Conservation (phyloP, 441 rosid species). For the Mallotus japonicus region DNA sequence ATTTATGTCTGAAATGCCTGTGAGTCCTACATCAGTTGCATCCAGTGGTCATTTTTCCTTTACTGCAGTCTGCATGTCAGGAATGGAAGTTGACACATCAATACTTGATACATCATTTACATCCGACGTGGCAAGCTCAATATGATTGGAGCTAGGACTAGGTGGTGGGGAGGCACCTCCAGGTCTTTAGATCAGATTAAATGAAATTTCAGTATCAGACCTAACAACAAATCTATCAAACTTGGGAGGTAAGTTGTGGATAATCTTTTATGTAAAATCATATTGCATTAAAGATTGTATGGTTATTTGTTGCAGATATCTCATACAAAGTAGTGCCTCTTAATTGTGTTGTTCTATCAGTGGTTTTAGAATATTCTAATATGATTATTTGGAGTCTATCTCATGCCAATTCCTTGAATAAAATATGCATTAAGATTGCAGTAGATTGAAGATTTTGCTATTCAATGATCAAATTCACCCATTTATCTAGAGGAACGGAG, state of each 20-base stretch:
- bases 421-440: background rate
- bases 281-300: background rate
- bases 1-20: slow-evolving; percentile 80
- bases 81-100: slow-evolving; percentile 86
- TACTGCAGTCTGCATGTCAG: slow-evolving; percentile 77
- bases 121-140: slow-evolving; percentile 81
- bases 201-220: slow-evolving; percentile 91
- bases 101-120: slow-evolving; percentile 89
- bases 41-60: slow-evolving; percentile 91
- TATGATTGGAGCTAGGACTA: slow-evolving; percentile 76
- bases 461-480: background rate
- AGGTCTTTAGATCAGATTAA: slow-evolving; percentile 86
- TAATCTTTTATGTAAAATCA: background rate
- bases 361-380: background rate
- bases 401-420: background rate
- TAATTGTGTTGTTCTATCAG: background rate
- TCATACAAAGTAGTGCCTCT: background rate
- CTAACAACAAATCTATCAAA: slow-evolving; percentile 87
- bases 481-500: background rate
- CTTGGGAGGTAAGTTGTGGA: slow-evolving; percentile 69
- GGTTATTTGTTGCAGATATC: background rate
- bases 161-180: slow-evolving; percentile 70
- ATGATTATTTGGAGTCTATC: background rate
- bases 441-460: background rate
- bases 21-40: slow-evolving; percentile 88